These are phyloP conservation scores for Exophiala viscosa DNA, from an alignment of 2,329 filamentous ascomycete genomes.

Conservation along the genomic window DNA sequence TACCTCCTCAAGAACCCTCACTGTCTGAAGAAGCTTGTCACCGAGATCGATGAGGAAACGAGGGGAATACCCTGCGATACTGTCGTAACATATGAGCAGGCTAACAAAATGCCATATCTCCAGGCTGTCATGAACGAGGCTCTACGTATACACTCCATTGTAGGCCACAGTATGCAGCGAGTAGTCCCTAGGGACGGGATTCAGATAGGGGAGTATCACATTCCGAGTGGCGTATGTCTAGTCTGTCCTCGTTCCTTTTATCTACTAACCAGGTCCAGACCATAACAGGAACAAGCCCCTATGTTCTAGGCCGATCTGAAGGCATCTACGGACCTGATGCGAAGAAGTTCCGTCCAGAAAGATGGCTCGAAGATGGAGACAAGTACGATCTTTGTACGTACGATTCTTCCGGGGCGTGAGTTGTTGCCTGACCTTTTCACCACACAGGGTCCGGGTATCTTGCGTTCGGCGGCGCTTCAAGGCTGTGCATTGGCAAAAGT, in stretches of 20 bases:
- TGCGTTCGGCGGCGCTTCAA: slow-evolving; percentile 20
- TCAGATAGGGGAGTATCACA: slow-evolving; percentile 31
- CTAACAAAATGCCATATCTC: slow-evolving; percentile 40
- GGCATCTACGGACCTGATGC: slow-evolving; percentile 29
- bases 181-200: slow-evolving; percentile 44
- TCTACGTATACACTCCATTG: slow-evolving; percentile 48
- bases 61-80: slow-evolving; percentile 4
- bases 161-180: slow-evolving; percentile 50
- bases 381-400: neutral
- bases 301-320: slow-evolving; percentile 34
- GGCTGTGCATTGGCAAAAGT: slow-evolving; percentile 22
- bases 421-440: neutral
- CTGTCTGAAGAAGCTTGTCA: slow-evolving; percentile 38
- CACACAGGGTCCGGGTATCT: slow-evolving; percentile 1
- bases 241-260: neutral
- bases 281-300: slow-evolving; percentile 36
- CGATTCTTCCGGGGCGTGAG: neutral
- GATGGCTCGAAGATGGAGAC: slow-evolving; percentile 35
- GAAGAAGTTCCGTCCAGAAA: slow-evolving; percentile 27
- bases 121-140: slow-evolving; percentile 53
- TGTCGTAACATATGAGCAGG: slow-evolving; percentile 18
- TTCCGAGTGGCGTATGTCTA: slow-evolving; percentile 32
- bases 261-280: neutral
- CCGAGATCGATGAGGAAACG: slow-evolving; percentile 45
- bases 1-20: slow-evolving; percentile 30